Evolutionary conservation across 2,329 filamentous ascomycete genomes (phyloP), one percentile per base, ranked within the genome.

Genomic region (Byssochlamys sp.): DNA sequence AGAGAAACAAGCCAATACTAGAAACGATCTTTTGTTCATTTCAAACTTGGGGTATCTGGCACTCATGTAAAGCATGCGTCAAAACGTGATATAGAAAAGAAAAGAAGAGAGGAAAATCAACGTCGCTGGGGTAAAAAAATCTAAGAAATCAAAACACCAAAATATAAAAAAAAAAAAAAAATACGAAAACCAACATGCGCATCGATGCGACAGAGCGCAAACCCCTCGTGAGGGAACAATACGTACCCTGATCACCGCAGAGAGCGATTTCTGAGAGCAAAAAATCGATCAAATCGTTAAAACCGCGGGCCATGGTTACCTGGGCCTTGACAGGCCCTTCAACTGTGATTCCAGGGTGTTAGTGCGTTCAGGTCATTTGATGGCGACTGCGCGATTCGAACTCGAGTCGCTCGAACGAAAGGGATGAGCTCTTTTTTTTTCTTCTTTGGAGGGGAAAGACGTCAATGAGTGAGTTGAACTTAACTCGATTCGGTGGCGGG

Each of bases 241-340:
- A 75, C 80, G 65, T 74, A 84, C 83, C 84, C 76, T 79, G 74
- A 55, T 77, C 76, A 61, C 83, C 82, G 62, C 77, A 78, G 52
- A 85, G 75, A 26, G 83, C 83, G 67, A 86, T 79, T 69, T 84
- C 80, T 59, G 79, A 77, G 53, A 85, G 73, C 57, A 86, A 66
- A 70, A 77, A 81, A 66, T 84, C 78, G 60, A 85, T 76, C 62
- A 86, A 71, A 54, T 79, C 76, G 66, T 83, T 82, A 59, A 84
- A 73, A 56, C 79, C 79, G 58, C 71, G 73, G 55, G 73, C 75
- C 78, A 80, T 80, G 55, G 54, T 67, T 57, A 39, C 19, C 33
- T 35, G 49, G 50, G 51, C 39, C 19, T 27, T 33, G 24, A 27
- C 14, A 26, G 14, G 24, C 31, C 29, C 26, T 28, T 11, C n/a